These are phyloP conservation scores for Fusarium citri DNA, from an alignment of 2,329 filamentous ascomycete genomes.

Conservation along the genomic window DNA sequence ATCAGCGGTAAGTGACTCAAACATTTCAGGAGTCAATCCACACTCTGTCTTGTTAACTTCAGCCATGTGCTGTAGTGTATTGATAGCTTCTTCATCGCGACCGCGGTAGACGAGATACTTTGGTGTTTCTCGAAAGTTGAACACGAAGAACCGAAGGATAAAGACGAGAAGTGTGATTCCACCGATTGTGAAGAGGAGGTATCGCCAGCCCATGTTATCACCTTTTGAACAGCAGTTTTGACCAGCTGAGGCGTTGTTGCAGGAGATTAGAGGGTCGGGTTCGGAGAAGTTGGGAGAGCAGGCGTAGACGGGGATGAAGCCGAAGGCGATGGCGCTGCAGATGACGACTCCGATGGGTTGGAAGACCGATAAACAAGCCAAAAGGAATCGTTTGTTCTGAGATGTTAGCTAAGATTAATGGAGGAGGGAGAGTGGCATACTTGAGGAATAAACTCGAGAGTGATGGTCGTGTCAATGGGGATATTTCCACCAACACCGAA, in stretches of 20 bases:
- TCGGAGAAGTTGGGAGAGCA: slow-evolving; percentile 64
- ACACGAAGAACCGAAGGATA: slow-evolving; percentile 58
- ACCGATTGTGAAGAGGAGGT: slow-evolving; percentile 59
- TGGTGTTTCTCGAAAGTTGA: slow-evolving; percentile 61
- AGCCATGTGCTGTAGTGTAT: slow-evolving; percentile 60
- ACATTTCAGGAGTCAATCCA: slow-evolving; percentile 52
- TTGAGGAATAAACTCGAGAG: slow-evolving; percentile 65
- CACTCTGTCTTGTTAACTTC: slow-evolving; percentile 52
- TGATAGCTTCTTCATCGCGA: slow-evolving; percentile 59
- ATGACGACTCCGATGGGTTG: slow-evolving; percentile 67
- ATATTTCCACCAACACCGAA: slow-evolving; percentile 66
- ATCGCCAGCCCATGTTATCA: slow-evolving; percentile 64
- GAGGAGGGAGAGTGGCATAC: slow-evolving; percentile 14
- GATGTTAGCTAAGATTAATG: accelerated
- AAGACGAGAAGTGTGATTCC: slow-evolving; percentile 58
- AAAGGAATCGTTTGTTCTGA: slow-evolving; percentile 60
- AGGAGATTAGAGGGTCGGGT: slow-evolving; percentile 56
- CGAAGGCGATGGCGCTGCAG: slow-evolving; percentile 63
- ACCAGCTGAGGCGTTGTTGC: slow-evolving; percentile 48
- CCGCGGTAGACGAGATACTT: slow-evolving; percentile 59
- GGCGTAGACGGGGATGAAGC: slow-evolving; percentile 62
- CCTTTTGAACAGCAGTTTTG: slow-evolving; percentile 52
- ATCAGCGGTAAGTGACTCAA: slow-evolving; percentile 47
- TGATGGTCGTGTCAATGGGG: slow-evolving; percentile 66
- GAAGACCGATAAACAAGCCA: slow-evolving; percentile 65